phyloP scores from a whole-genome alignment of 148 eudicot genomes.

The Rheum nobile region DNA sequence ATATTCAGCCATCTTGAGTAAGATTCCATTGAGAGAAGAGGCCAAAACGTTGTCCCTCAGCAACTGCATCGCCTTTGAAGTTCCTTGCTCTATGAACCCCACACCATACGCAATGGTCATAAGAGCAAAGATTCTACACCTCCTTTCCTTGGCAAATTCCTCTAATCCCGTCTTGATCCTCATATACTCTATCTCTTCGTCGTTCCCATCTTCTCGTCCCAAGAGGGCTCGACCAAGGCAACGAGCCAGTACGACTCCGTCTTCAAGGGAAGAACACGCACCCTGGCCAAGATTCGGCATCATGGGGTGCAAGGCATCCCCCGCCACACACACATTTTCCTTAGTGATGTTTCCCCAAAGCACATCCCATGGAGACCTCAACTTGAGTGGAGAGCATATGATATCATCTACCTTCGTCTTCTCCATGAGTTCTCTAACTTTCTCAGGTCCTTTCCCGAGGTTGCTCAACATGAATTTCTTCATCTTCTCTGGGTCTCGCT shows the following conservation, averaged over 20 bases:
- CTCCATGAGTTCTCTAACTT: slow-evolving; percentile 17
- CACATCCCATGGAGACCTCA: slow-evolving; percentile 35
- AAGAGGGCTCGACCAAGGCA: slow-evolving; percentile 20
- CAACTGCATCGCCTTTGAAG: slow-evolving; percentile 17
- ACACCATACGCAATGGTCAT: slow-evolving; percentile 26
- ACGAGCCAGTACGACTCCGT: slow-evolving; percentile 30
- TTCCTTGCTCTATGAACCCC: slow-evolving; percentile 29
- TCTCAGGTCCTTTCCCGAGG: slow-evolving; percentile 28
- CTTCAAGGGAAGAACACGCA: slow-evolving; percentile 41
- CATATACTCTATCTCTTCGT: slow-evolving; percentile 10
- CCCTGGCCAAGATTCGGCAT: slow-evolving; percentile 51
- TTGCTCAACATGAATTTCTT: slow-evolving; percentile 31
- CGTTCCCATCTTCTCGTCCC: not conserved
- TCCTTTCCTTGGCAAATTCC: slow-evolving; percentile 26
- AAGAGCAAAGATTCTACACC: slow-evolving; percentile 32
- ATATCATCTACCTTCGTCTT: slow-evolving; percentile 17
- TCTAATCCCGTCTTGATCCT: slow-evolving; percentile 24
- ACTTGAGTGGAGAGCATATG: slow-evolving; percentile 21
- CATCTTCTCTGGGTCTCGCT: slow-evolving; percentile 23
- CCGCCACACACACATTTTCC: slow-evolving; percentile 32
- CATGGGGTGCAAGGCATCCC: slow-evolving; percentile 52
- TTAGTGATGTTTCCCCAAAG: slow-evolving; percentile 26
- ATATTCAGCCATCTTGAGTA: slow-evolving; percentile 25
- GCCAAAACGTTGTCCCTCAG: slow-evolving; percentile 30
- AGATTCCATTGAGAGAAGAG: slow-evolving; percentile 12